phyloP scores from a whole-genome alignment of 129 eudicot species.

The Lactuca sativa region DNA sequence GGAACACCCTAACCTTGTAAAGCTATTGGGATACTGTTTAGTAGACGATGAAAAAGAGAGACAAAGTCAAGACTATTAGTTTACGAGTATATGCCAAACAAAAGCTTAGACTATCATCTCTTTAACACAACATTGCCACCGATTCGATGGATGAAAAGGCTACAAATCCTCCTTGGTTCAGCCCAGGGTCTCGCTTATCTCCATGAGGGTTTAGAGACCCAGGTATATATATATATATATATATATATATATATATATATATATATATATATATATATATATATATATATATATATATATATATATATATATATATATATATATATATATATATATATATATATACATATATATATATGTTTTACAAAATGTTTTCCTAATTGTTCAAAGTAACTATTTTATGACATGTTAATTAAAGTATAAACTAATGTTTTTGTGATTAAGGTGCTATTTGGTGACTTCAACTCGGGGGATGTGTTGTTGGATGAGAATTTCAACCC shows the following conservation, averaged over 20 bases:
- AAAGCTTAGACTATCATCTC: slow-evolving; percentile 77
- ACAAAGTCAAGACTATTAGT: slow-evolving; percentile 52
- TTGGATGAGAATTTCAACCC: slow-evolving; percentile 62
- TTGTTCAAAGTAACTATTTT: not conserved
- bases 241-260: too few species aligned
- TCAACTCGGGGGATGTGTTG: slow-evolving; percentile 73
- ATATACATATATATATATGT: too few species aligned
- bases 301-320: too few species aligned
- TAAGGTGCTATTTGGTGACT: slow-evolving; percentile 81
- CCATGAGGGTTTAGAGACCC: slow-evolving; percentile 66
- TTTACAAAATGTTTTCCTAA: not conserved
- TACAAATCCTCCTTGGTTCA: slow-evolving; percentile 66
- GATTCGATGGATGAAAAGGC: slow-evolving; percentile 62
- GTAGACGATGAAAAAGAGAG: slow-evolving; percentile 81
- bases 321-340: too few species aligned
- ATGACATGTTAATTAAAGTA: not conserved
- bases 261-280: too few species aligned
- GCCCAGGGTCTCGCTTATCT: slow-evolving; percentile 78
- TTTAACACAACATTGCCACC: slow-evolving; percentile 43
- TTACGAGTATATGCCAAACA: slow-evolving; percentile 75
- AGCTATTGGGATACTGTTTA: slow-evolving; percentile 79
- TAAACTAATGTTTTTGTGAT: not conserved
- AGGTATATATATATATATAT: slow-evolving; percentile 50
- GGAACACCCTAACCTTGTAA: slow-evolving; percentile 79
- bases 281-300: too few species aligned